Evolutionary conservation across 495 filamentous ascomycete species (phyloP).

Genomic region (Lophiostoma macrostomum): DNA sequence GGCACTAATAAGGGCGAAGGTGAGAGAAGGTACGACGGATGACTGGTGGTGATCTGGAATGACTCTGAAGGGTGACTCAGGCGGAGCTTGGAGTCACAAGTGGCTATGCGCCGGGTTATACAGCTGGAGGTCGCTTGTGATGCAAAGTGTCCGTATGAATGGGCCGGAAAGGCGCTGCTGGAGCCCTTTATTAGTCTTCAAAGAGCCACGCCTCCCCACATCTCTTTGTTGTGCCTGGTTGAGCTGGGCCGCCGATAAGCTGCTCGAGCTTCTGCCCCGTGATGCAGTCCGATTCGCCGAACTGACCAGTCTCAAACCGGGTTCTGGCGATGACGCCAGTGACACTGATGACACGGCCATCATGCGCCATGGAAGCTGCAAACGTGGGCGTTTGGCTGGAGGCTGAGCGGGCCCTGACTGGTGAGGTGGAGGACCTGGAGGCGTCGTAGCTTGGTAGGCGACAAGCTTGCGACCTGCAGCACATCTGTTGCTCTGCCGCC

Average conservation of each 20-base stretch:
- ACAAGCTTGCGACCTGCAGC: background rate
- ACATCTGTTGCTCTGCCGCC: conserved; percentile 8
- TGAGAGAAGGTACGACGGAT: conserved; percentile 25
- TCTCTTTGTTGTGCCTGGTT: conserved; percentile 33
- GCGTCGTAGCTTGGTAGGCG: background rate
- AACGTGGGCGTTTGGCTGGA: conserved; percentile 21
- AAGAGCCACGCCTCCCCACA: conserved; percentile 28
- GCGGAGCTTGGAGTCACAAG: conserved; percentile 5
- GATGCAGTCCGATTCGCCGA: conserved; percentile 19
- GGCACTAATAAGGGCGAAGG: conserved; percentile 19
- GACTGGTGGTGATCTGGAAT: conserved; percentile 16
- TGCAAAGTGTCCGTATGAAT: conserved; percentile 5
- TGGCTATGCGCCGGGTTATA: conserved; percentile 14
- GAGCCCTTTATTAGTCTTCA: conserved; percentile 20
- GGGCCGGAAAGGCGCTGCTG: background rate
- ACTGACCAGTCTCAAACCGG: conserved; percentile 6
- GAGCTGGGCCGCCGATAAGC: conserved; percentile 25
- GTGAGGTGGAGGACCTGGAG: background rate
- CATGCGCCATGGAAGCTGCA: conserved; percentile 22
- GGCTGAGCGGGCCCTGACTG: conserved; percentile 7
- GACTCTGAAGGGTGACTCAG: conserved; percentile 30
- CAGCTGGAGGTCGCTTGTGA: conserved; percentile 7
- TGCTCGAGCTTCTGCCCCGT: conserved; percentile 18
- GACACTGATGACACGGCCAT: conserved; percentile 20
- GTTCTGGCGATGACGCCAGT: conserved; percentile 12